Base-by-base conservation (phyloP, 2,329 filamentous ascomycete genomes). In the Fusarium pseudonygamai region DNA sequence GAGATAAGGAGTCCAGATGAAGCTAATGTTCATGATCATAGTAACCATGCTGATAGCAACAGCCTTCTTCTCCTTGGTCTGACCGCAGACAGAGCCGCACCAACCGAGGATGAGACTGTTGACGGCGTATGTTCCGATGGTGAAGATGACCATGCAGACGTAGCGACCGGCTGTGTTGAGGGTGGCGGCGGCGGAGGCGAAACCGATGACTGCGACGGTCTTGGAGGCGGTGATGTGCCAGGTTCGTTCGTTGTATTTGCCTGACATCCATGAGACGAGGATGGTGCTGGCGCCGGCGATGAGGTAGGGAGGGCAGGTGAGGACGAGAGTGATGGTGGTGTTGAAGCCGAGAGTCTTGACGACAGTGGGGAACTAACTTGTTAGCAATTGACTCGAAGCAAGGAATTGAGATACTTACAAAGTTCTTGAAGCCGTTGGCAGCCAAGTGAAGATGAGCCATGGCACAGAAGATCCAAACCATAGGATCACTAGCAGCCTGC, bases 391-490 rank as follows among this genome's bases (percentile, higher is more conserved):
- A 3, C 0, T 2, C 8, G 0, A 12, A 2, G 3, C 1, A 3
- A 30, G 1, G 6, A 0, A 18, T 1, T 16, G 1, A 5, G 6
- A 10, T 7, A 63, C 69, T 40, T 49, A 76, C 68, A 55, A 79
- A 78, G 64, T 79, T 79, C 72, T 87, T 84, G 75, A 85, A 85
- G 3, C 83, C 83, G 47, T 85, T 85, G 24, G 85, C 85, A 7
- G 84, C 84, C 47, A 87, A 75, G 68, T 87, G 85, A 66, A 87
- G 82, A 75, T 87, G 87, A 65, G 86, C 65, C 84, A 87, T 87
- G 39, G 86, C 79, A 12, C 83, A 84, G 61, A 88, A 84, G 22
- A 88, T 78, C 82, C 85, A 88, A 6, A 86, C 81, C 56, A 85
- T 82, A 37, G 83, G 84, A 71, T 88, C 87, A 12, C 74, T 79